Conservation (phyloP, 2,329 filamentous ascomycete genomes). For the Diplodia scrobiculata region DNA sequence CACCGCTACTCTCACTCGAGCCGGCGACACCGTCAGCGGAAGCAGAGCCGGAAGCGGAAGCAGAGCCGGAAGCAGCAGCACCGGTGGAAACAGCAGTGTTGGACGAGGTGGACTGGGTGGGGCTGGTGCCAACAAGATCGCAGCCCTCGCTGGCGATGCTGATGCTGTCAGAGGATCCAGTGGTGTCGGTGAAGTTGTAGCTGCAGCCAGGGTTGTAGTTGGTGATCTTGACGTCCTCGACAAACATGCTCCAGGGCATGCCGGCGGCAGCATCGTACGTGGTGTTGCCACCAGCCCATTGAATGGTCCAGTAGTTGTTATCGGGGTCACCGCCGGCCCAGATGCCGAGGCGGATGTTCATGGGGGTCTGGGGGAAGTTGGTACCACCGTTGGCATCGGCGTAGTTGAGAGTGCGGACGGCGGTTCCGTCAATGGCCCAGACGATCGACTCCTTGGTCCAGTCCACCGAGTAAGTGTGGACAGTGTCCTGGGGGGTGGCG, state of each 20-base stretch:
- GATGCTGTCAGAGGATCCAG: constrained; percentile 54
- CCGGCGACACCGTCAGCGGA: neutral
- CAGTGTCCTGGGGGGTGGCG: constrained; percentile 58
- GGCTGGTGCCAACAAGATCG: neutral
- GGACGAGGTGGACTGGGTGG: constrained; percentile 1
- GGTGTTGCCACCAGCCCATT: constrained; percentile 66
- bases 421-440: constrained; percentile 69
- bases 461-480: constrained; percentile 69
- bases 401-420: constrained; percentile 64
- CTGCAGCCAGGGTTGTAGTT: constrained; percentile 56
- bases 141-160: constrained; percentile 33
- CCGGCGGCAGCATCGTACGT: constrained; percentile 49
- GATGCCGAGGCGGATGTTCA: constrained; percentile 57
- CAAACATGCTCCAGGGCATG: constrained; percentile 55
- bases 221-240: constrained; percentile 54
- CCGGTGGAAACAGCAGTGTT: neutral
- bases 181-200: constrained; percentile 55
- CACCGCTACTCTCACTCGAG: neutral
- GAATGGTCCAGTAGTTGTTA: constrained; percentile 58
- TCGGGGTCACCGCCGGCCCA: constrained; percentile 54
- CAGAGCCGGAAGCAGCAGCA: neutral
- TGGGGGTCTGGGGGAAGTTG: constrained; percentile 75
- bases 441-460: constrained; percentile 70
- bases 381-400: constrained; percentile 59
- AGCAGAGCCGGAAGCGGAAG: no score